phyloP scores from a whole-genome alignment of 768 basidiomycete species.

The Hydnomerulius pinastri region DNA sequence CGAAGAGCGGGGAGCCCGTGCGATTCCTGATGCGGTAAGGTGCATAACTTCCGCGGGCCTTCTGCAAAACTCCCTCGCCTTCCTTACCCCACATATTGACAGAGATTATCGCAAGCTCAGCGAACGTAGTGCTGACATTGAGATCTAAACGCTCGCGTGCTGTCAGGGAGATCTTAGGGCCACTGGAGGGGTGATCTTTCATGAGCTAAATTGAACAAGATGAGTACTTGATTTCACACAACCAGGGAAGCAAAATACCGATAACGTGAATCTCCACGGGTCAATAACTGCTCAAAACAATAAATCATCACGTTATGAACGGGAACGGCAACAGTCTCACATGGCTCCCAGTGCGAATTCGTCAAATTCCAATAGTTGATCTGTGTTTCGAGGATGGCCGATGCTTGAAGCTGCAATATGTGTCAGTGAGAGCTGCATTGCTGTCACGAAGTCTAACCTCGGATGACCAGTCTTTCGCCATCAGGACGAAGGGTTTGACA shows the following conservation, averaged over 20 bases:
- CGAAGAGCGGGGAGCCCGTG: constrained; percentile 80
- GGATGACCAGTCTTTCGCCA: constrained; percentile 92
- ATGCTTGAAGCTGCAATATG: constrained; percentile 69
- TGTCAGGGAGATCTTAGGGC: constrained; percentile 59
- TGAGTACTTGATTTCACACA: constrained; percentile 11
- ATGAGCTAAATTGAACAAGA: constrained; percentile 44
- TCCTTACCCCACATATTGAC: constrained; percentile 76
- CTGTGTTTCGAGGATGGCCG: constrained; percentile 75
- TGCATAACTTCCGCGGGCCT: constrained; percentile 84
- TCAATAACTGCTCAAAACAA: constrained; percentile 70
- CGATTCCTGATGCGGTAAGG: constrained; percentile 92
- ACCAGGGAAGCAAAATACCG: constrained; percentile 41
- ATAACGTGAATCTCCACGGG: constrained; percentile 87
- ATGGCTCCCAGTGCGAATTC: constrained; percentile 98
- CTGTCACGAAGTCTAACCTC: constrained; percentile 51
- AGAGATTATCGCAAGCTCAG: constrained; percentile 78
- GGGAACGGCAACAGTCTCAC: constrained; percentile 42
- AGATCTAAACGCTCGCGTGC: constrained; percentile 86
- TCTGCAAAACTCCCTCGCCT: constrained; percentile 68
- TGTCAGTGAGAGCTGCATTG: not conserved
- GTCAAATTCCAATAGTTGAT: constrained; percentile 97
- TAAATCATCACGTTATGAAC: constrained; percentile 14
- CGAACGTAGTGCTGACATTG: constrained; percentile 89
- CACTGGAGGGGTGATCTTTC: constrained; percentile 51
- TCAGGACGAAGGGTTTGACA: constrained; percentile 79